phyloP scores from a whole-genome alignment of 2,329 filamentous ascomycete species.

The Clonostachys rhizophaga region DNA sequence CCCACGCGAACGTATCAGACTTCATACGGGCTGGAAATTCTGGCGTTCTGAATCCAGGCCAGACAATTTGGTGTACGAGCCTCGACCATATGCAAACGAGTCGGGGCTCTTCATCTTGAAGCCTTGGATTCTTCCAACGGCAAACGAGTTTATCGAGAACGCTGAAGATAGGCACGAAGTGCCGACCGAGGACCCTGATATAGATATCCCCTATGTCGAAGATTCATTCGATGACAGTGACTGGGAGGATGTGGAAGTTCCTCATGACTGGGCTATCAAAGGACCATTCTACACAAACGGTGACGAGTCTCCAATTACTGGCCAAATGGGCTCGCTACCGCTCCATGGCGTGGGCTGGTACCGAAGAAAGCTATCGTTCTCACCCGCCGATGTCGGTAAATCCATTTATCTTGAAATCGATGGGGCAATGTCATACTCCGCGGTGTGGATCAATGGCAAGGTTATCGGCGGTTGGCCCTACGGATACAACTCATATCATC shows the following conservation, averaged over 20 bases:
- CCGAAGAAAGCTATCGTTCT: slow-evolving; percentile 29
- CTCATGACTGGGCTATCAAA: slow-evolving; percentile 44
- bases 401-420: slow-evolving; percentile 40
- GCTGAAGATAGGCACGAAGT: slow-evolving; percentile 16
- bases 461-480: slow-evolving; percentile 48
- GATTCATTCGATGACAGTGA: slow-evolving; percentile 26
- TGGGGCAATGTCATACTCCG: slow-evolving; percentile 45
- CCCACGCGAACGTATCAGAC: slow-evolving; percentile 15
- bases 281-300: slow-evolving; percentile 33
- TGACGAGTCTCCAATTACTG: slow-evolving; percentile 19
- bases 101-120: slow-evolving; percentile 17
- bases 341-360: slow-evolving; percentile 49
- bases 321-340: slow-evolving; percentile 37
- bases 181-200: slow-evolving; percentile 17
- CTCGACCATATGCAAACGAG: slow-evolving; percentile 6
- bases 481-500: slow-evolving; percentile 43
- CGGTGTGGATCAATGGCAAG: slow-evolving; percentile 45
- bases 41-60: slow-evolving; percentile 25
- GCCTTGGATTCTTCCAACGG: slow-evolving; percentile 33
- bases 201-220: slow-evolving; percentile 22
- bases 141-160: slow-evolving; percentile 30
- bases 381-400: slow-evolving; percentile 23
- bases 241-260: slow-evolving; percentile 36
- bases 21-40: slow-evolving; percentile 30
- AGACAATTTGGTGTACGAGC: slow-evolving; percentile 22